Evolutionary conservation across 2,329 filamentous ascomycete species (phyloP).

Genomic region (Akanthomyces uredinophilus): DNA sequence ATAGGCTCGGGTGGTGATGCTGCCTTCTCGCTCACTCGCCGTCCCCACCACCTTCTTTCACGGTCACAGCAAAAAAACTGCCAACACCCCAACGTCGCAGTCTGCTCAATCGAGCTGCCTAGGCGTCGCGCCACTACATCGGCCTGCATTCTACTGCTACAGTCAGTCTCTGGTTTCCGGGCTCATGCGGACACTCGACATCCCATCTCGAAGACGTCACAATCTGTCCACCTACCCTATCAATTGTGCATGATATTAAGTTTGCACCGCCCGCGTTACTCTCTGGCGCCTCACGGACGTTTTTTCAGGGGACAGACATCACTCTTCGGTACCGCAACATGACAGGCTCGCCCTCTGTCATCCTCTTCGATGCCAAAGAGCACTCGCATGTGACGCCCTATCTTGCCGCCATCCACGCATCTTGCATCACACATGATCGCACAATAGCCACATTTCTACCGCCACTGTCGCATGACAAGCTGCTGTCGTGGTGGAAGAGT

Average conservation of each 20-base stretch:
- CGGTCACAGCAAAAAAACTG: neutral
- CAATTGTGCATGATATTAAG: too few species aligned
- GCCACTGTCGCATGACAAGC: conserved; percentile 51
- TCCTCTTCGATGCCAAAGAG: conserved; percentile 38
- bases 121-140: neutral
- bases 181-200: neutral
- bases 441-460: conserved; percentile 55
- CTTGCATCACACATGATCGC: conserved; percentile 53
- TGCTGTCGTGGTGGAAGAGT: conserved; percentile 53
- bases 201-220: neutral
- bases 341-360: conserved; percentile 31
- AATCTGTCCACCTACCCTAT: neutral
- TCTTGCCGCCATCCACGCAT: conserved; percentile 53
- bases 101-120: neutral
- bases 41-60: neutral
- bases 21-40: neutral
- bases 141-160: too few species aligned
- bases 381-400: conserved; percentile 51
- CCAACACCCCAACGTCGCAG: neutral
- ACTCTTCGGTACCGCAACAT: conserved; percentile 18
- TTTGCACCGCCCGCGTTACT: neutral
- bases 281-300: neutral
- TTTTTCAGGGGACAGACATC: neutral
- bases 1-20: neutral
- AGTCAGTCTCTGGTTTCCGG: too few species aligned